Conservation (phyloP, 2,329 filamentous ascomycete genomes). For the Arthrinium phaeospermum region DNA sequence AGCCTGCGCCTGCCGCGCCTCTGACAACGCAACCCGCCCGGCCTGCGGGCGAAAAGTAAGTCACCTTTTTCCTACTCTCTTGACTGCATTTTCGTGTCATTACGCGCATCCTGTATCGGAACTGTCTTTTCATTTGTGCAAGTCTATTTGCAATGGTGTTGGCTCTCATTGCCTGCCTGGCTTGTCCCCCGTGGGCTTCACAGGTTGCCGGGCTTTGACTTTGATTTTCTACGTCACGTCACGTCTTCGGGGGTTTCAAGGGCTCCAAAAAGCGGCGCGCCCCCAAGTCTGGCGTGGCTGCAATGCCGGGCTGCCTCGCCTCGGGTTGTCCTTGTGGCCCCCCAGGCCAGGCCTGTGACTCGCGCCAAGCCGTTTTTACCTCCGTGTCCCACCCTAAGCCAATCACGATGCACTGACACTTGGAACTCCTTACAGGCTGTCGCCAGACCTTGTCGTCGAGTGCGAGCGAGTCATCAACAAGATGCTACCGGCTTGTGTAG, state of each 20-base stretch:
- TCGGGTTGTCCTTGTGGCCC: slow-evolving; percentile 22
- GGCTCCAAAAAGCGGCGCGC: slow-evolving; percentile 22
- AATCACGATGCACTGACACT: slow-evolving; percentile 22
- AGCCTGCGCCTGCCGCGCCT: slow-evolving; percentile 45
- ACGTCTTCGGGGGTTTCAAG: slow-evolving; percentile 21
- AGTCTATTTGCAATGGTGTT: not conserved
- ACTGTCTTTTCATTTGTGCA: not conserved
- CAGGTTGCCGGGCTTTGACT: not conserved
- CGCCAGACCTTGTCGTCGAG: slow-evolving; percentile 62
- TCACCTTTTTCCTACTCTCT: slow-evolving; percentile 30
- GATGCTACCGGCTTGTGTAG: slow-evolving; percentile 65
- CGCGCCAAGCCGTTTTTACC: slow-evolving; percentile 23
- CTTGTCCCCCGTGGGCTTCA: slow-evolving; percentile 14
- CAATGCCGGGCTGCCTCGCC: slow-evolving; percentile 25
- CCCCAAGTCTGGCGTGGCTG: slow-evolving; percentile 23
- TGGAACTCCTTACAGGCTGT: slow-evolving; percentile 45
- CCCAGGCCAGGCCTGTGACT: slow-evolving; percentile 20
- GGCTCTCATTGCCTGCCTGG: slow-evolving; percentile 1
- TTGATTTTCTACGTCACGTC: slow-evolving; percentile 21
- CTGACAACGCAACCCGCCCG: slow-evolving; percentile 49
- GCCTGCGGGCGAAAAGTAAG: slow-evolving; percentile 59
- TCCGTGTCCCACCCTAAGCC: slow-evolving; percentile 22
- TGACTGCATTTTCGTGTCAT: slow-evolving; percentile 19
- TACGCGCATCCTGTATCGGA: slow-evolving; percentile 1
- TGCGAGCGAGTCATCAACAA: slow-evolving; percentile 67